Conservation (phyloP, 2,329 filamentous ascomycete species). For the Fusarium sp. region DNA sequence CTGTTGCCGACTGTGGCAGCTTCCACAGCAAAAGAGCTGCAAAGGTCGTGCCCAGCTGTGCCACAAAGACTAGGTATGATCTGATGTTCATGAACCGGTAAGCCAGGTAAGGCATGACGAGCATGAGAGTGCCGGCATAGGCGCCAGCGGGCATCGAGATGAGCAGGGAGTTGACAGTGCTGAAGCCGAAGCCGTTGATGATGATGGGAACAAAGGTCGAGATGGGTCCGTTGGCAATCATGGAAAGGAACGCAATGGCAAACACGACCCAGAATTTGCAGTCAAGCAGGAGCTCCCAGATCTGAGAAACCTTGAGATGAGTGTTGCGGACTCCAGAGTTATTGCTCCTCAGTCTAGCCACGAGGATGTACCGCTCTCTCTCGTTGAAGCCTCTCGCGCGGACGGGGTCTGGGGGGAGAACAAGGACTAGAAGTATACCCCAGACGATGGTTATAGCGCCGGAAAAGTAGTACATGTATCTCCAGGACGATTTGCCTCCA, state of each 20-base stretch:
- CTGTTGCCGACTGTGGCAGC: slow-evolving; percentile 38
- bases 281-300: slow-evolving; percentile 50
- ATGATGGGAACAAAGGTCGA: slow-evolving; percentile 60
- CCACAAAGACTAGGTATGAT: slow-evolving; percentile 54
- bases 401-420: slow-evolving; percentile 56
- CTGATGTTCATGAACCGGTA: slow-evolving; percentile 51
- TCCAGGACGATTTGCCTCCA: slow-evolving; percentile 49
- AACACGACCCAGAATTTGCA: slow-evolving; percentile 56
- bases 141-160: slow-evolving; percentile 51
- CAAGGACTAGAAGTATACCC: slow-evolving; percentile 52
- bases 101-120: slow-evolving; percentile 54
- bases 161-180: slow-evolving; percentile 55
- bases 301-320: slow-evolving; percentile 57
- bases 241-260: slow-evolving; percentile 49
- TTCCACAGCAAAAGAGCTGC: slow-evolving; percentile 33
- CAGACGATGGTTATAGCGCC: slow-evolving; percentile 56
- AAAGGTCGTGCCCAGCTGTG: slow-evolving; percentile 55
- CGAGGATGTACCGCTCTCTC: slow-evolving; percentile 44
- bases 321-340: slow-evolving; percentile 56
- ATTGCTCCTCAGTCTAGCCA: slow-evolving; percentile 46
- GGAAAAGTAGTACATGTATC: slow-evolving; percentile 41
- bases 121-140: slow-evolving; percentile 51
- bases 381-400: slow-evolving; percentile 47
- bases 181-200: slow-evolving; percentile 59
- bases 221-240: slow-evolving; percentile 59